A percentile compares a stretch with the other conserved stretches of the same genome.
Evolutionary conservation across 345 rosid species (phyloP).

Genomic region (Gossypium rotundifolium): DNA sequence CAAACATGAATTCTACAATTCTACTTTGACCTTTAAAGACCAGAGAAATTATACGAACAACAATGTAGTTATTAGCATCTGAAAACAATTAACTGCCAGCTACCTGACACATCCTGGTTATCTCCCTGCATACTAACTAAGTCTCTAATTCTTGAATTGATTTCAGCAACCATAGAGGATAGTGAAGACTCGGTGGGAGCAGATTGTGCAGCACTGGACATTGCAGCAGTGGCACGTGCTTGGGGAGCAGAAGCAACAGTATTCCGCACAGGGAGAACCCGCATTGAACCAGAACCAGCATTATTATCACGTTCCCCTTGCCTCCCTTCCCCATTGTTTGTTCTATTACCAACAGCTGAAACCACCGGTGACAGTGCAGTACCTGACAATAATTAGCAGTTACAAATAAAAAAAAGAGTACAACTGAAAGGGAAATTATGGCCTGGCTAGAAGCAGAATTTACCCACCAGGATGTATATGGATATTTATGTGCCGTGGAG

Average conservation of each 20-base stretch:
- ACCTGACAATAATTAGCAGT: constrained; percentile 30
- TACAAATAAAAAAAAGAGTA: constrained; percentile 1
- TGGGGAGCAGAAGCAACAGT: constrained; percentile 45
- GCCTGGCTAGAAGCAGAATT: constrained; percentile 4
- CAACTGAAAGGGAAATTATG: neutral
- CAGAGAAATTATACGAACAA: constrained; percentile 10
- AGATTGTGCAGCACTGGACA: constrained; percentile 27
- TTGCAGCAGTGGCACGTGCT: constrained; percentile 29
- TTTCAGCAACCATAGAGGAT: constrained; percentile 32
- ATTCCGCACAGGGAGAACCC: constrained; percentile 40
- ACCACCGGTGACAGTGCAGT: constrained; percentile 45
- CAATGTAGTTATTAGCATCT: neutral
- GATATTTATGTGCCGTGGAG: constrained; percentile 73
- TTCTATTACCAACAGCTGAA: constrained; percentile 48
- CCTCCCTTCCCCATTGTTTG: constrained; percentile 38
- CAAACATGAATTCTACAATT: constrained; percentile 22
- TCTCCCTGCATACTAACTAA: constrained; percentile 41
- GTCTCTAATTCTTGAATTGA: constrained; percentile 46
- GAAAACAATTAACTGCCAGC: constrained; percentile 9
- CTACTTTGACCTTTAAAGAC: constrained; percentile 26
- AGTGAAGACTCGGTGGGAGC: constrained; percentile 32
- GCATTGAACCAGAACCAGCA: constrained; percentile 34
- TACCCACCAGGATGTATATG: constrained; percentile 92
- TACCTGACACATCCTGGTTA: constrained; percentile 49
- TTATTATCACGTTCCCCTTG: constrained; percentile 45